A percentile compares a stretch with the other conserved stretches of the same genome.
Evolutionary conservation across 768 basidiomycete species (phyloP).

Genomic region (Cantharellus anzutake): DNA sequence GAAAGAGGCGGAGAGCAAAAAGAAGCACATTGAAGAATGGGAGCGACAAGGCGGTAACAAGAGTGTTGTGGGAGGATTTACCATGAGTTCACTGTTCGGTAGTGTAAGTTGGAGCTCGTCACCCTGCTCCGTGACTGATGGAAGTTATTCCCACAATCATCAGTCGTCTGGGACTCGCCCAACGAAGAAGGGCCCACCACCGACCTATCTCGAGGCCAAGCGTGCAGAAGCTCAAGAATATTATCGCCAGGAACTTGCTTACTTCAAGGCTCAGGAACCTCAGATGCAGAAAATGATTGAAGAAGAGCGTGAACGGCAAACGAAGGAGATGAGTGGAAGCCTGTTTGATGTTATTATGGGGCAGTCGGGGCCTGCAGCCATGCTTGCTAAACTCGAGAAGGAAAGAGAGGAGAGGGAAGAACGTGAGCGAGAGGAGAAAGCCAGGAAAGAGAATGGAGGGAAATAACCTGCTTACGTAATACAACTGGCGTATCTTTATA

Average conservation of each 20-base stretch:
- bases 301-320: slow-evolving; percentile 17
- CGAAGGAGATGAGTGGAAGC: slow-evolving; percentile 12
- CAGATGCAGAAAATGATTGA: slow-evolving; percentile 17
- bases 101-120: slow-evolving; percentile 5
- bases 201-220: slow-evolving; percentile 11
- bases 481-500: too few relatives aligned
- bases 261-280: slow-evolving; percentile 18
- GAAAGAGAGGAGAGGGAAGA: not conserved
- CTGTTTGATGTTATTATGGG: slow-evolving; percentile 7
- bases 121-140: not conserved
- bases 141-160: not conserved
- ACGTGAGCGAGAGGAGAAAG: too few relatives aligned
- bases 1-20: slow-evolving; percentile 69
- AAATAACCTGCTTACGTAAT: too few relatives aligned
- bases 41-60: slow-evolving; percentile 21
- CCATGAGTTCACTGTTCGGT: slow-evolving; percentile 28
- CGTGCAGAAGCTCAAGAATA: slow-evolving; percentile 14
- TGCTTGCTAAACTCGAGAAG: not conserved
- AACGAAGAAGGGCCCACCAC: not conserved
- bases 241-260: slow-evolving; percentile 20
- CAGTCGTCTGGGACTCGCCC: not conserved
- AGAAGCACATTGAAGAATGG: slow-evolving; percentile 67
- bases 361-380: not conserved
- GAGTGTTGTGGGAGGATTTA: slow-evolving; percentile 23
- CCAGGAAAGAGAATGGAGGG: too few relatives aligned